Evolutionary conservation across 495 filamentous ascomycete species (phyloP).

Genomic region (Aspergillus leporis): DNA sequence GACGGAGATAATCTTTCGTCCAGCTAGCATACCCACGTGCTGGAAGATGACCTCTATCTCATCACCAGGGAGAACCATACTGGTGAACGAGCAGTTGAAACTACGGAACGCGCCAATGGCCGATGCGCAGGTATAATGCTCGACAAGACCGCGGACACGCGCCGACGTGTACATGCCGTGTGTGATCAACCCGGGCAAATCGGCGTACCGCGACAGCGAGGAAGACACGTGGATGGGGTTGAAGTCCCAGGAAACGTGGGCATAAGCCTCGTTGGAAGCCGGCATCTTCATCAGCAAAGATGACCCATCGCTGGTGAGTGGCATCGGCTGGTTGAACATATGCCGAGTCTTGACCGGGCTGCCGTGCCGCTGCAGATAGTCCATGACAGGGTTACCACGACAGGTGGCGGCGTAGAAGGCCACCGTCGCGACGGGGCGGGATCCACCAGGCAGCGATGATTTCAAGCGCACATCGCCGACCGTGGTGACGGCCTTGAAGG

Average conservation of each 20-base stretch:
- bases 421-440: conserved; percentile 69
- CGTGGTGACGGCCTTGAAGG: background rate
- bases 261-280: conserved; percentile 93
- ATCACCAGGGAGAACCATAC: conserved; percentile 97
- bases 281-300: conserved; percentile 48
- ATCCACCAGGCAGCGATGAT: conserved; percentile 4
- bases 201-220: conserved; percentile 92
- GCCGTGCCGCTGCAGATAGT: conserved; percentile 91
- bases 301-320: conserved; percentile 62
- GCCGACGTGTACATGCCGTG: conserved; percentile 99
- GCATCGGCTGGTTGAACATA: conserved; percentile 68
- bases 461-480: conserved; percentile 96
- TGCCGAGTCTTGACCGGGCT: background rate
- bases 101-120: conserved; percentile 96
- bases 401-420: conserved; percentile 88
- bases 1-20: conserved; percentile 98
- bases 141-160: conserved; percentile 88
- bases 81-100: conserved; percentile 90
- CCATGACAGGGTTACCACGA: conserved; percentile 93
- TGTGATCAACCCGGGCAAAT: conserved; percentile 92
- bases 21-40: conserved; percentile 95
- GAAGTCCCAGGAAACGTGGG: conserved; percentile 94
- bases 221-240: conserved; percentile 98
- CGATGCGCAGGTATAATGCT: conserved; percentile 93
- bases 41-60: conserved; percentile 89